Conservation (phyloP, 345 rosid species). For the Trapa bicornis region DNA sequence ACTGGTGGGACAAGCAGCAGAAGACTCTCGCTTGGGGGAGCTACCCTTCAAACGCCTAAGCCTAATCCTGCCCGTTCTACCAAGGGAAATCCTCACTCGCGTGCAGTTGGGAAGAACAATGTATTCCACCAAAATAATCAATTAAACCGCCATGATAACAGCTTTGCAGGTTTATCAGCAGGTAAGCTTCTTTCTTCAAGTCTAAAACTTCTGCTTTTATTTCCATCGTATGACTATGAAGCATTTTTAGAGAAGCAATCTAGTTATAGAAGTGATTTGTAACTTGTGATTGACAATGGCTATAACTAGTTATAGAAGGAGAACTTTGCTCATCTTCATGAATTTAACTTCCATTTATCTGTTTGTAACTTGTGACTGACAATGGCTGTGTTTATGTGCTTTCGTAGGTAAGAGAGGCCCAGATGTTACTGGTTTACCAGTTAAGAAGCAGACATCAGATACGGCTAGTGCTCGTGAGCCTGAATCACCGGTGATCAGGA, state of each 20-base stretch:
- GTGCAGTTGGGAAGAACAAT: conserved; percentile 44
- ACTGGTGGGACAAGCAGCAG: conserved; percentile 58
- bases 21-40: conserved; percentile 69
- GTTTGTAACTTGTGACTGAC: background rate
- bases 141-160: conserved; percentile 31
- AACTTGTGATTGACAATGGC: too few species aligned
- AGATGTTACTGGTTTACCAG: conserved; percentile 52
- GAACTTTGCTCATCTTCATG: background rate
- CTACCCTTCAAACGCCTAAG: conserved; percentile 56
- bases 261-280: too few species aligned
- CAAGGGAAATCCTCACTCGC: conserved; percentile 33
- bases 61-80: conserved; percentile 19
- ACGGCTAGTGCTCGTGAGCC: conserved; percentile 27
- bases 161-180: conserved; percentile 34
- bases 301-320: background rate
- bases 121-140: conserved; percentile 24
- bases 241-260: too few species aligned
- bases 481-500: conserved; percentile 59
- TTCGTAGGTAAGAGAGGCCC: conserved; percentile 51
- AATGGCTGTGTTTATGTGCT: background rate
- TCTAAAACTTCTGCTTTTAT: too few species aligned
- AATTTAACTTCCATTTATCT: background rate
- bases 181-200: conserved; percentile 25
- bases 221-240: too few species aligned
- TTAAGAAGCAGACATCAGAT: conserved; percentile 44